phyloP scores from a whole-genome alignment of 257 asterid genomes.

The Nicotiana attenuata region DNA sequence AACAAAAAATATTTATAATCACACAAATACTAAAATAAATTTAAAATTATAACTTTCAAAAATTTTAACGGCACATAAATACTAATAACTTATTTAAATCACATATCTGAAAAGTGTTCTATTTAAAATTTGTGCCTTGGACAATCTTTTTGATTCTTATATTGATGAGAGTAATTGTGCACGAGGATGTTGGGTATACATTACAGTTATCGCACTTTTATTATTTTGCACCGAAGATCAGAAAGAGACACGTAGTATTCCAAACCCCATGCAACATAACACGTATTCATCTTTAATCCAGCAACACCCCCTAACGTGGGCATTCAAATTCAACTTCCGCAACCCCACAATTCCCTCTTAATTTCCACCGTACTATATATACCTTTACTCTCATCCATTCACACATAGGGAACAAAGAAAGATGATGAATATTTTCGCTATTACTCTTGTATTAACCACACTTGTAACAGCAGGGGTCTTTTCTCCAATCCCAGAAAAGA shows the following conservation, averaged over 20 bases:
- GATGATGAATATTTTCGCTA: constrained; percentile 32
- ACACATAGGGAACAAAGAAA: neutral
- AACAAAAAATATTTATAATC: too few species aligned
- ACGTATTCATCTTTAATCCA: neutral
- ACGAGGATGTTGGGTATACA: too few species aligned
- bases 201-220: neutral
- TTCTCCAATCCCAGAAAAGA: constrained; percentile 18
- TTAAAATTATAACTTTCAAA: too few species aligned
- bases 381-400: too few species aligned
- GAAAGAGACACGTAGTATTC: neutral
- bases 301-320: neutral
- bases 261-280: neutral
- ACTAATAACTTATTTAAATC: too few species aligned
- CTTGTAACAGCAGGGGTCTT: constrained; percentile 22
- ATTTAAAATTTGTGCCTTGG: too few species aligned
- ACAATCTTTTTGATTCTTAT: too few species aligned
- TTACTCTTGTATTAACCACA: constrained; percentile 25
- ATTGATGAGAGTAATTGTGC: too few species aligned
- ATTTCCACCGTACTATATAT: neutral
- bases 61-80: too few species aligned
- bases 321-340: neutral
- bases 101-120: too few species aligned
- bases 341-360: neutral
- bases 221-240: neutral
- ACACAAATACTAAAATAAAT: too few species aligned